These are phyloP conservation scores for Basidiobolus meristosporus DNA, from an alignment of 371 early-diverging fungal genomes.

Conservation along the genomic window DNA sequence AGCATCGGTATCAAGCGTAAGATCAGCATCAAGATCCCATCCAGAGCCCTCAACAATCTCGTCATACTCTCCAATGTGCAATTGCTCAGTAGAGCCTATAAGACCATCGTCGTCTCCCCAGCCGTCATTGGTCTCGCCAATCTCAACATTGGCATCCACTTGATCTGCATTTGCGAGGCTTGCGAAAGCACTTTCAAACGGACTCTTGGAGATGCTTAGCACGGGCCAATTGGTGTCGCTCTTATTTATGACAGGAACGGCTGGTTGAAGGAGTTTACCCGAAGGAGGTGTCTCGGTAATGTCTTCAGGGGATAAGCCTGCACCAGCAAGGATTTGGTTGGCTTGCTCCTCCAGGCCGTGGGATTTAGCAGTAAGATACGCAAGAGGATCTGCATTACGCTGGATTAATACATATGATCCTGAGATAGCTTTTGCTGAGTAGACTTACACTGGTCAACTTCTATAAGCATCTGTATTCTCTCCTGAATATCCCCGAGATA, in stretches of 20 bases:
- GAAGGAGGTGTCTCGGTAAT: constrained; percentile 22
- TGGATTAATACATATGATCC: neutral
- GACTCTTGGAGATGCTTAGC: constrained; percentile 45
- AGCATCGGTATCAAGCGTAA: constrained; percentile 38
- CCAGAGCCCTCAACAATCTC: constrained; percentile 27
- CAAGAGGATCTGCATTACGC: constrained; percentile 46
- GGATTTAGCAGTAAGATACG: constrained; percentile 78
- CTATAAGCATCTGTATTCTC: constrained; percentile 56
- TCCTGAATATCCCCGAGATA: constrained; percentile 77
- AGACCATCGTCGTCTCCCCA: constrained; percentile 51
- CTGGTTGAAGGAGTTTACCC: constrained; percentile 29
- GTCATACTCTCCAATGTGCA: constrained; percentile 10
- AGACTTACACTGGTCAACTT: constrained; percentile 44
- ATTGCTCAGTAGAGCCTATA: constrained; percentile 8
- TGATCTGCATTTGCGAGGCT: constrained; percentile 15
- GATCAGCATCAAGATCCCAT: constrained; percentile 27
- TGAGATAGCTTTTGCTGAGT: too few relatives aligned
- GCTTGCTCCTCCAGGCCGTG: constrained; percentile 74
- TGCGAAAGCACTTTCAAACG: constrained; percentile 39
- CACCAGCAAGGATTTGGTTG: constrained; percentile 46
- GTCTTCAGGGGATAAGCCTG: constrained; percentile 39
- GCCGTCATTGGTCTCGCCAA: constrained; percentile 35
- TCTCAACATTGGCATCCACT: constrained; percentile 22
- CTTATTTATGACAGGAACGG: constrained; percentile 41
- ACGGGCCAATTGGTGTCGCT: constrained; percentile 77